These are phyloP conservation scores for Globisporangium mamillatum DNA, from an alignment of 352 stramenopile species.

Conservation along the genomic window DNA sequence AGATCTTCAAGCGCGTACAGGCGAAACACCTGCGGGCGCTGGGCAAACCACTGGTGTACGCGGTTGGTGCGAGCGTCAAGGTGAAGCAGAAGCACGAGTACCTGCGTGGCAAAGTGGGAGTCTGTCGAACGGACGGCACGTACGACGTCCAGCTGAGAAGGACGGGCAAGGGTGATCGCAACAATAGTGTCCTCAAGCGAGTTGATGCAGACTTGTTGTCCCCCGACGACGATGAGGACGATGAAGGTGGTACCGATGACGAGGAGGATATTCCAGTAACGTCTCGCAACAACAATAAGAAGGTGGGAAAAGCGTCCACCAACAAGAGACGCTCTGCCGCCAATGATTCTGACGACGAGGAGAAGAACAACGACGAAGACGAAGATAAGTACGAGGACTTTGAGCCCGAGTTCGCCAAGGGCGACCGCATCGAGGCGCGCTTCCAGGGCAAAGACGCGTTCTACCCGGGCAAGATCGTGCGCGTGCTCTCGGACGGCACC, in stretches of 20 bases:
- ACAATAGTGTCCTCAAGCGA: slow-evolving; percentile 26
- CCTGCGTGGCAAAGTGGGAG: slow-evolving; percentile 36
- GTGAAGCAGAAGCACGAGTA: slow-evolving; percentile 58
- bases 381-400: slow-evolving; percentile 34
- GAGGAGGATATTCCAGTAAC: not conserved
- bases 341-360: slow-evolving; percentile 19
- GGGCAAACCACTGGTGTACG: slow-evolving; percentile 32
- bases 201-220: slow-evolving; percentile 44
- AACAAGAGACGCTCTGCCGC: slow-evolving; percentile 7
- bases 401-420: slow-evolving; percentile 48
- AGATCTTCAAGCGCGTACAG: slow-evolving; percentile 42
- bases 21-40: slow-evolving; percentile 21
- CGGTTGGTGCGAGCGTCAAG: slow-evolving; percentile 38
- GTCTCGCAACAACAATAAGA: not conserved
- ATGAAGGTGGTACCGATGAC: slow-evolving; percentile 18
- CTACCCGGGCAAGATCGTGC: slow-evolving; percentile 49
- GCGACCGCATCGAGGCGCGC: slow-evolving; percentile 58
- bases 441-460: slow-evolving; percentile 52
- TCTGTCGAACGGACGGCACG: slow-evolving; percentile 42
- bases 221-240: slow-evolving; percentile 38
- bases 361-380: slow-evolving; percentile 20
- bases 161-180: slow-evolving; percentile 4
- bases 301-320: slow-evolving; percentile 2
- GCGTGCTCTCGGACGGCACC: slow-evolving; percentile 45
- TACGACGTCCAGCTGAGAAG: slow-evolving; percentile 48